These are phyloP conservation scores for Mortierella sp. DNA, from an alignment of 371 early-diverging fungal species.

Conservation along the genomic window DNA sequence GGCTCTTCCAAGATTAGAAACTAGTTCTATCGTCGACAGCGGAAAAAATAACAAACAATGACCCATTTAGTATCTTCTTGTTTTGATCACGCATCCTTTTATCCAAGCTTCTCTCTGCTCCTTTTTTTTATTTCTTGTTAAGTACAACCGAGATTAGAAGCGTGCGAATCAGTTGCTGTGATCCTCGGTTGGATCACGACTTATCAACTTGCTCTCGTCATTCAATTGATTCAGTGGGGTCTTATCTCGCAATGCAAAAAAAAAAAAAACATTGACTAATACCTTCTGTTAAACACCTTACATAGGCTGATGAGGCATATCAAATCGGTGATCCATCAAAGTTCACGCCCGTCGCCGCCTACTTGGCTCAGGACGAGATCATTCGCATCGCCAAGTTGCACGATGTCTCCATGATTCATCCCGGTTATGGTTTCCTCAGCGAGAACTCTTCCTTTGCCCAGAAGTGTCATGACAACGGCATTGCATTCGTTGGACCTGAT, in stretches of 20 bases:
- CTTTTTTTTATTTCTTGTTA: background rate
- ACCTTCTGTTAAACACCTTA: background rate
- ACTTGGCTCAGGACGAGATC: constrained; percentile 94
- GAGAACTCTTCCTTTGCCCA: constrained; percentile 93
- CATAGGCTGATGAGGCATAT: constrained; percentile 91
- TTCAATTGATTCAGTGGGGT: background rate
- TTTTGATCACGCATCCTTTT: background rate
- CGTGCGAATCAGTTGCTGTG: background rate
- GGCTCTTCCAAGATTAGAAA: background rate
- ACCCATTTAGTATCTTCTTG: background rate
- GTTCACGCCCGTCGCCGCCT: constrained; percentile 92
- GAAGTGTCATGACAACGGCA: constrained; percentile 90
- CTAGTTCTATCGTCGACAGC: background rate
- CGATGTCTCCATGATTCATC: constrained; percentile 86
- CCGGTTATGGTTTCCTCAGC: constrained; percentile 92
- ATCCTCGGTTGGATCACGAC: background rate
- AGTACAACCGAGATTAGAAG: background rate
- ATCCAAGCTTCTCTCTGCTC: background rate
- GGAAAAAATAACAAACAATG: background rate
- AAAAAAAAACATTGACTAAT: background rate
- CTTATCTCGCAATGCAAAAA: background rate
- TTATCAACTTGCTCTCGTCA: background rate
- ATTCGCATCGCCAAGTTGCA: constrained; percentile 86
- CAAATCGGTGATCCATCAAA: constrained; percentile 88
- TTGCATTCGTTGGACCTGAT: constrained; percentile 92